Evolutionary conservation across 164 flowering plant species (phyloP).

Genomic region (Houttuynia cordata): DNA sequence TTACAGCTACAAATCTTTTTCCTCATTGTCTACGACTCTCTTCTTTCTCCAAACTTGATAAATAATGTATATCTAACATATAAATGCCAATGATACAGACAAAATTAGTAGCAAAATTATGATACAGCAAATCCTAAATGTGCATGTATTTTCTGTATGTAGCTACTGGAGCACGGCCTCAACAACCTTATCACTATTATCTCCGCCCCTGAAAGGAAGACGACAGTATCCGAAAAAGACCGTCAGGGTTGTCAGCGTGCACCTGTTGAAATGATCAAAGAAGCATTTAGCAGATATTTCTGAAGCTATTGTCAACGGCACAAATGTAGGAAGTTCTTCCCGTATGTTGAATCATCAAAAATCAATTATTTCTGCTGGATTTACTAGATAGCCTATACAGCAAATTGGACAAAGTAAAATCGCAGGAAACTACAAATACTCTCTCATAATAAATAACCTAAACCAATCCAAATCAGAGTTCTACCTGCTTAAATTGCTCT

Average conservation of each 20-base stretch:
- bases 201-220: slow-evolving; percentile 42
- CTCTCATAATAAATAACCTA: no score
- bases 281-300: not conserved
- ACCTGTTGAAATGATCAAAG: slow-evolving; percentile 31
- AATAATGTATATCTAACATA: not conserved
- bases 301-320: no score
- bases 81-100: not conserved
- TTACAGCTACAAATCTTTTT: not conserved
- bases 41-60: not conserved
- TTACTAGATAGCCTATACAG: no score
- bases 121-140: not conserved
- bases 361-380: no score
- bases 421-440: no score
- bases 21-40: not conserved
- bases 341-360: not conserved
- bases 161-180: no score
- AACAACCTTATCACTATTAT: not conserved
- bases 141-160: not conserved
- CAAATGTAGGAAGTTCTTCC: no score
- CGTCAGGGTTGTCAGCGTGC: slow-evolving; percentile 89
- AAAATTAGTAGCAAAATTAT: no score
- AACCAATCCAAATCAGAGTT: no score
- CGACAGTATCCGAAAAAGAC: slow-evolving; percentile 67
- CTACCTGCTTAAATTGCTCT: no score
- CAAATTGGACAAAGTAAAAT: no score